Percentiles rank a stretch among this genome's conserved stretches.
These are phyloP conservation scores for Didymellaceae sp. DNA, from an alignment of 2,329 filamentous ascomycete species.

Conservation along the genomic window DNA sequence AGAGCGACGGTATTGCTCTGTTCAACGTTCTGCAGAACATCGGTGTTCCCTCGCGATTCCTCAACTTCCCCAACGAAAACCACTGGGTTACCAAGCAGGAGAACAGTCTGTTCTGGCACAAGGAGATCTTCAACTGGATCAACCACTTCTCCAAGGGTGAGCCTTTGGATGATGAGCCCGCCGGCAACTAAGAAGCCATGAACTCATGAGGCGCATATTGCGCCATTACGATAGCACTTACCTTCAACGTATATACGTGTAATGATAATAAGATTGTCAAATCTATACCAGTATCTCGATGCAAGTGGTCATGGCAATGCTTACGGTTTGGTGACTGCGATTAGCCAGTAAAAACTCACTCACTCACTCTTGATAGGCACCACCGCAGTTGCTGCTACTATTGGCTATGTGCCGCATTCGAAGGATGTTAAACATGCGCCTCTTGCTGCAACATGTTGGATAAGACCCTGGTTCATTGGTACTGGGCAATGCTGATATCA, in stretches of 20 bases:
- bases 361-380: not conserved
- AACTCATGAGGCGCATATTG: not conserved
- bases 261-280: slow-evolving; percentile 21
- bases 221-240: slow-evolving; percentile 10
- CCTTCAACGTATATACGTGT: slow-evolving; percentile 14
- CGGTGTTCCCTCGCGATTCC: slow-evolving; percentile 75
- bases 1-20: slow-evolving; percentile 81
- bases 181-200: slow-evolving; percentile 34
- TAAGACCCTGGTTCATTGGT: not conserved
- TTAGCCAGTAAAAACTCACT: slow-evolving; percentile 1
- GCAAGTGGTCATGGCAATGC: not conserved
- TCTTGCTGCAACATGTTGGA: not conserved
- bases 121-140: slow-evolving; percentile 53
- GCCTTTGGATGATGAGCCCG: slow-evolving; percentile 36
- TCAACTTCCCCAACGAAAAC: slow-evolving; percentile 81
- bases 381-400: not conserved
- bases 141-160: slow-evolving; percentile 45
- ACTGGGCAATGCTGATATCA: not conserved
- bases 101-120: slow-evolving; percentile 92
- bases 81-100: slow-evolving; percentile 88
- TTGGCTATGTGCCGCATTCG: not conserved
- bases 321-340: not conserved
- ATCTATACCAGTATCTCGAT: not conserved
- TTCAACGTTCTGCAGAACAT: slow-evolving; percentile 85
- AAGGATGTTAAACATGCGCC: not conserved